phyloP scores from a whole-genome alignment of 768 basidiomycete genomes.

The Dentipellis sp. region DNA sequence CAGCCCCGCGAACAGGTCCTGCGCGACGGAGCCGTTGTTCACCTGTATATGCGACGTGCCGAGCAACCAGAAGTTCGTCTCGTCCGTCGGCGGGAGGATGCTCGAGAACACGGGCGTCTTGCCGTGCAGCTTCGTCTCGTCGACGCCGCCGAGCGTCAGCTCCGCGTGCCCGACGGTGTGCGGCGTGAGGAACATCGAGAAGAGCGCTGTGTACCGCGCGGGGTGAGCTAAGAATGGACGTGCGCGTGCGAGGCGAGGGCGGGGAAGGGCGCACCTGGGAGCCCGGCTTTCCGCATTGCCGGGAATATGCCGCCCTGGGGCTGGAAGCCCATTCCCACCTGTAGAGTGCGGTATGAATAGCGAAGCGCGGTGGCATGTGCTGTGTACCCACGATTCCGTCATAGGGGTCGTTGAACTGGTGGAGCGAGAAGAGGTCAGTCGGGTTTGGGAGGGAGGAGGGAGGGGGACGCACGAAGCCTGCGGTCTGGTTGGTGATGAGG shows the following conservation, averaged over 20 bases:
- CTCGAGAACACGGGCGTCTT: conserved; percentile 35
- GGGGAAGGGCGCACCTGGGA: conserved; percentile 20
- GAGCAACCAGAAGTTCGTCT: not conserved
- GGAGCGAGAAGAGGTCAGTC: not conserved
- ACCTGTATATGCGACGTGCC: not conserved
- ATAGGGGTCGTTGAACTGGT: not conserved
- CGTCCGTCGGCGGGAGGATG: not conserved
- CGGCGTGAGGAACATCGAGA: conserved; percentile 33
- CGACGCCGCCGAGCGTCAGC: conserved; percentile 44
- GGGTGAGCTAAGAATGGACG: conserved; percentile 42
- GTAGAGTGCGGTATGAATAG: not conserved
- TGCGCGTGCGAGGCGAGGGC: conserved; percentile 34
- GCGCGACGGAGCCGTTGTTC: not conserved
- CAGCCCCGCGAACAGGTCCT: conserved; percentile 18
- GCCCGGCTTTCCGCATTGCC: conserved; percentile 21
- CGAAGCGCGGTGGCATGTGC: not conserved
- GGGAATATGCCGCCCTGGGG: not conserved
- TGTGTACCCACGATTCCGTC: not conserved
- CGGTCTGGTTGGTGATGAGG: conserved; percentile 45
- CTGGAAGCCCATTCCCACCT: not conserved
- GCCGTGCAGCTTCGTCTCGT: conserved; percentile 46
- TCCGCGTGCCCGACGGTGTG: conserved; percentile 39
- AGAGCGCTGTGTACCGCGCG: conserved; percentile 34
- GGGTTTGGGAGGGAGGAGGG: not conserved
- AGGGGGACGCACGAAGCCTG: conserved; percentile 28